Evolutionary conservation across 2,329 filamentous ascomycete genomes (phyloP).

Genomic region (Ophiostoma sp.): DNA sequence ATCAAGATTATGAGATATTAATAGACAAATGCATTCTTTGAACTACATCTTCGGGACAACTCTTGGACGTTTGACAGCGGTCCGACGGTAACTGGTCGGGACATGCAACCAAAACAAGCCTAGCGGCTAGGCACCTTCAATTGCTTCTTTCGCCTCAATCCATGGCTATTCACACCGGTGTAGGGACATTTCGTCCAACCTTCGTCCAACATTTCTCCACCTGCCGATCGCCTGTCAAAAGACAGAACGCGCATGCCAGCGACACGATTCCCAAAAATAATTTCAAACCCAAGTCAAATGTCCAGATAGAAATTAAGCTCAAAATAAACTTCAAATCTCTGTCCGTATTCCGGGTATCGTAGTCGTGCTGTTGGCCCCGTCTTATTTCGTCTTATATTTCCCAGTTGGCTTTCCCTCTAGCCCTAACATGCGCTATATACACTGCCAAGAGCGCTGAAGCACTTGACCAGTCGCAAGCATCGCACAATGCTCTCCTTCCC

Average conservation of each 20-base stretch:
- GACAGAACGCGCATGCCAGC: background rate
- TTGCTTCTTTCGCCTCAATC: background rate
- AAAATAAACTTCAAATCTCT: background rate
- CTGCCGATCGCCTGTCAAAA: background rate
- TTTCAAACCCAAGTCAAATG: background rate
- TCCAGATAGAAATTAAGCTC: background rate
- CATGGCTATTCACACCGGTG: background rate
- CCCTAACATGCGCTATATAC: background rate
- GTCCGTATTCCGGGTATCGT: background rate
- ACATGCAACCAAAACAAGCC: background rate
- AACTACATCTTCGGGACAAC: background rate
- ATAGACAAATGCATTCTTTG: constrained; percentile 1
- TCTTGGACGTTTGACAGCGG: constrained; percentile 1
- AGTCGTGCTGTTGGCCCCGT: background rate
- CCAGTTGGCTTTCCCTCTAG: background rate
- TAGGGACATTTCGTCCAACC: background rate
- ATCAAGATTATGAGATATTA: background rate
- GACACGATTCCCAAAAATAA: background rate
- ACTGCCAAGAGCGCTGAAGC: background rate
- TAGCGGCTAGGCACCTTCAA: background rate
- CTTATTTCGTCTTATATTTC: background rate
- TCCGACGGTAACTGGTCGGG: background rate
- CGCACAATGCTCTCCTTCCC: background rate
- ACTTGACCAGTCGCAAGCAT: background rate
- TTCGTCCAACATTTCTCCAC: background rate